Evolutionary conservation across 371 early-diverging fungal species (phyloP).

Genomic region (Rhizopus stolonifer): DNA sequence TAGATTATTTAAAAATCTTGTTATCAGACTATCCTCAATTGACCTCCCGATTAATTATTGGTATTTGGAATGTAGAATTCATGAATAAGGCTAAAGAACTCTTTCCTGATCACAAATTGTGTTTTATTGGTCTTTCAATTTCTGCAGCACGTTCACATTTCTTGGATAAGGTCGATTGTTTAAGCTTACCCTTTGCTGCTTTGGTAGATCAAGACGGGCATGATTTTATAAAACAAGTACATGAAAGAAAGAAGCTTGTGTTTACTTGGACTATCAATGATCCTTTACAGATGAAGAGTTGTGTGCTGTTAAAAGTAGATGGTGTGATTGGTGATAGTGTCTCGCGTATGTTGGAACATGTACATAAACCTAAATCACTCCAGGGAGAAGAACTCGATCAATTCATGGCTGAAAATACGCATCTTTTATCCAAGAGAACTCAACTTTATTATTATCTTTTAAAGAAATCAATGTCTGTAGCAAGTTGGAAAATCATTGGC

Average conservation of each 20-base stretch:
- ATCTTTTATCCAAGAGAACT: conserved; percentile 15
- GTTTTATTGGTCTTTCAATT: conserved; percentile 60
- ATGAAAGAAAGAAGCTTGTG: conserved; percentile 46
- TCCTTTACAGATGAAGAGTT: conserved; percentile 45
- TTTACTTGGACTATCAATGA: conserved; percentile 66
- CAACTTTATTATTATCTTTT: conserved; percentile 18
- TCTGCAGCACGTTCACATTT: conserved; percentile 53
- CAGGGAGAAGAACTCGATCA: conserved; percentile 15
- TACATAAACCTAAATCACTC: conserved; percentile 14
- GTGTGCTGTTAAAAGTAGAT: conserved; percentile 53
- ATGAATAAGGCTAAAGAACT: conserved; percentile 40
- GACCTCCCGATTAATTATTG: conserved; percentile 53
- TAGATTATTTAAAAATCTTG: conserved; percentile 37
- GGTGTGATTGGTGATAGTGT: conserved; percentile 58
- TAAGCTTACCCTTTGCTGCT: conserved; percentile 56
- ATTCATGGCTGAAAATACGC: conserved; percentile 20
- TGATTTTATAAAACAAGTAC: conserved; percentile 52
- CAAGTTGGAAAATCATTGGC: conserved; percentile 22
- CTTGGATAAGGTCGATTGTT: conserved; percentile 45
- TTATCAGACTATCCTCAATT: conserved; percentile 31
- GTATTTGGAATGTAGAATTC: conserved; percentile 66
- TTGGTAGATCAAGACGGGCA: conserved; percentile 49
- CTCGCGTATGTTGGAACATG: conserved; percentile 15
- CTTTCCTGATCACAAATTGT: conserved; percentile 45
- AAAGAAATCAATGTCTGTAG: conserved; percentile 13